Base-by-base conservation (phyloP, 495 filamentous ascomycete genomes). In the Pseudomonodictys pantanalensis region DNA sequence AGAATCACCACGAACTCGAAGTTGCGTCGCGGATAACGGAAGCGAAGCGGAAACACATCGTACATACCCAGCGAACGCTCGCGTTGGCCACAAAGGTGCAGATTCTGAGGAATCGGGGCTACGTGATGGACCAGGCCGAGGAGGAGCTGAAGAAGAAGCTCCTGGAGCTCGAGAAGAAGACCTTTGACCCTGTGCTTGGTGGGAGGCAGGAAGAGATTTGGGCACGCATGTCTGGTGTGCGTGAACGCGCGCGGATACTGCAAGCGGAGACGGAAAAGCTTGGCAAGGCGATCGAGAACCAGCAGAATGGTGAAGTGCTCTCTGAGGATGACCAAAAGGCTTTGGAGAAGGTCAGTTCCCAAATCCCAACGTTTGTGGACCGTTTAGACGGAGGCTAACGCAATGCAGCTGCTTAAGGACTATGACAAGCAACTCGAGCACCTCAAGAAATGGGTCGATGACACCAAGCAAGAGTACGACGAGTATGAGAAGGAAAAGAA, bases 151-250 rank as follows among this genome's bases (percentile, higher is more conserved):
- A 88, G 78, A 88, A 88, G 73, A 91, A 93, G 73, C 78, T 99
- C 29, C 68, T 83, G 43, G 74, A 77, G 45, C 78, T 99, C 61
- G 90, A 96, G 68, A 83, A 81, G 62, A 74, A 73, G 17, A 82
- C 92, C 15, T 86, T 87, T 52, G 95, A 99, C 74, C 92, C 95
- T 1, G 86, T 85, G 17, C 77, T 96, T 43, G 86, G 79, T 48
- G 92, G 91, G 3, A 77, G 91, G 53, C 84, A 84, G 50, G 93
- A 99, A 73, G 93, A 99, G 76, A 88, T 99, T 47, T 99, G 93
- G 93, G 95, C 93, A 32, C 79, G 95, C 29, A 87, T 99, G 81
- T 82, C 95, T 52, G 86, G 86, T 24, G 83, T 97, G 32, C 78
- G 89, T 63, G 90, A 92, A 60, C 82, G 90, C 62, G 88, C 88